Evolutionary conservation across 1,139 yeast genomes (phyloP), one percentile per base, ranked within the genome.

Genomic region (Geotrichum restrictum): DNA sequence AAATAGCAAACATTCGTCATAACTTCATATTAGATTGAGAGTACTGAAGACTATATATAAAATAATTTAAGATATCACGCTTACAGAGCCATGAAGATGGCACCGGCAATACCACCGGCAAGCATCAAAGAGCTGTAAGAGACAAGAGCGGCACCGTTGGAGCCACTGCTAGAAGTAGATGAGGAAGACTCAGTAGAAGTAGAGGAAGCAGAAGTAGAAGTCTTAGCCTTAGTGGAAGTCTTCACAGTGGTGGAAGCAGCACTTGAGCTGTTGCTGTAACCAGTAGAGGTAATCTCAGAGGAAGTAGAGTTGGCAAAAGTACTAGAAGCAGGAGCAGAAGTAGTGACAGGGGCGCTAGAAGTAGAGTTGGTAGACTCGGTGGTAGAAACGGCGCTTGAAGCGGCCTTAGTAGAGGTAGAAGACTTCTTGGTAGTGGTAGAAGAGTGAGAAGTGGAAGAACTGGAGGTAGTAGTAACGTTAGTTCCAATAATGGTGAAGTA

Each of bases 401-500:
- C 8, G 29, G 51, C 24, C 19, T 40, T 5, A 16, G 50, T 29
- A 31, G 52, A 38, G 18, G 55, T 39, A 19, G 48, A 22, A 53
- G 60, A 57, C 51, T 59, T 53, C 33, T 62, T 39, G 24, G 60
- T 29, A 37, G 59, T 19, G 39, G 57, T 40, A 47, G 52, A 42
- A 22, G 59, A 32, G 45, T 41, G 7, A 19, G 56, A 45, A 19
- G 47, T 13, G 53, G 60, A 57, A 52, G 60, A 54, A 34, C 62
- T 41, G 31, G 60, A 29, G 38, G 60, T 21, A 38, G 57, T 38
- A 48, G 52, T 45, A 29, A 58, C 56, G 41, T 46, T 49, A 55
- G 55, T 52, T 24, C 60, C 60, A 37, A 54, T 49, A 52, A 70
- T 66, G 49, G 61, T 55, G 62, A 71, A 68, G 58, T 56, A 59